Evolutionary conservation across 345 rosid species (phyloP), one percentile per base, ranked within the genome.

Genomic region (Carallia pectinifolia): DNA sequence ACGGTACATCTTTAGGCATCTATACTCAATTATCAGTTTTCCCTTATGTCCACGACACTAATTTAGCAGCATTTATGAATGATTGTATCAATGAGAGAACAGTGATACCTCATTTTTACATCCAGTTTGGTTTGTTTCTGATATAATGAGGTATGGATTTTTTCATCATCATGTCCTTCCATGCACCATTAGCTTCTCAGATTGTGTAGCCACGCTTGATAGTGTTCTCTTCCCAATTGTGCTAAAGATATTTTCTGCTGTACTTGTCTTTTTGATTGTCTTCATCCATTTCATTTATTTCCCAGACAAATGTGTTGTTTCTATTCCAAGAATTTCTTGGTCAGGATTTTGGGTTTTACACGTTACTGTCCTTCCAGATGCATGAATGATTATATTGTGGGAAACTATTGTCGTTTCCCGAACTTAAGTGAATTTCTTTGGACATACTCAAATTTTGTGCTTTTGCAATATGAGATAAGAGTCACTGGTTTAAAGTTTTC

Each of bases 1-100:
- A 67, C 70, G 50, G 81, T 77, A 72, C 2, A 30, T 34, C 16
- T 16, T 44, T 47, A 30, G 15, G 8, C 18, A 1, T n/a, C 65
- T 53, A 31, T 30, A 33, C 23, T 10, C 30, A 17, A 18, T n/a
- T 16, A 3, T 55, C 31, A 3, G 6, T 56, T 56, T 27, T 27
- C 34, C 2, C 12, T 56, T 56, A 19, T 55, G 15, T 27, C 31
- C 10, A 19, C 23, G 60, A 55, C 33, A 9, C 33, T 5, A 27
- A 56, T 23, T 56, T 16, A 56, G 17, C 16, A 15, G 33, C 60
- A 56, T 30, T 27, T 56, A 8, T 15, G 17, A 56, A 56, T 12
- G 60, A 27, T 13, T 19, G 34, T 15, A 44, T 56, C 27, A 56
- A 30, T 27, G 29, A 27, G 3, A 23, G 60, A 27, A 30, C 2